Conservation (phyloP, 495 filamentous ascomycete species). For the Hyaloscypha finlandica region DNA sequence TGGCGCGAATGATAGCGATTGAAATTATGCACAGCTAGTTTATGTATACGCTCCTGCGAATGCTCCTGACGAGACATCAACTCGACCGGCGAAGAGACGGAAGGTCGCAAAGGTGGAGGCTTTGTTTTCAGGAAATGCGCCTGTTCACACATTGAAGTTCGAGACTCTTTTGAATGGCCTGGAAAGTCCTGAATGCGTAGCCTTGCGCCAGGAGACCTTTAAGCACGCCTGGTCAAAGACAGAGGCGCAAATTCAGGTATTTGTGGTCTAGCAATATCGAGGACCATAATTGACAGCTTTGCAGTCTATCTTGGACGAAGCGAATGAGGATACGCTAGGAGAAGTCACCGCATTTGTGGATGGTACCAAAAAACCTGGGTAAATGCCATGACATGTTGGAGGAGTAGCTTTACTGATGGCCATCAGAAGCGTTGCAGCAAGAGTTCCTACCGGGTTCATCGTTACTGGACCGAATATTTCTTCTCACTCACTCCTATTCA, state of each 20-base stretch:
- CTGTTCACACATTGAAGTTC: constrained; percentile 43
- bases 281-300: background rate
- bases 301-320: constrained; percentile 61
- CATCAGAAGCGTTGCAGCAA: constrained; percentile 30
- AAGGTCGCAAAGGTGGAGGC: constrained; percentile 46
- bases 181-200: constrained; percentile 54
- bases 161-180: constrained; percentile 62
- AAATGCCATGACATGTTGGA: constrained; percentile 18
- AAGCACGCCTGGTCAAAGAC: constrained; percentile 67
- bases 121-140: constrained; percentile 18
- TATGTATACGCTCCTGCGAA: constrained; percentile 67
- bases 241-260: constrained; percentile 69
- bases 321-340: constrained; percentile 60
- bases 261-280: background rate
- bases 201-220: constrained; percentile 62
- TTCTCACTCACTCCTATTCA: constrained; percentile 71
- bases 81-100: constrained; percentile 66
- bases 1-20: constrained; percentile 3
- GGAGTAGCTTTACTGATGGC: background rate
- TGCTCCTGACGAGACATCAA: constrained; percentile 29
- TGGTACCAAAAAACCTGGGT: constrained; percentile 34
- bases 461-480: constrained; percentile 86
- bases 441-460: constrained; percentile 78
- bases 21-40: constrained; percentile 52
- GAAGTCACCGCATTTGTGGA: constrained; percentile 68